Evolutionary conservation across 2,329 filamentous ascomycete genomes (phyloP), one percentile per base, ranked within the genome.

Genomic region (Aschersonia sp.): DNA sequence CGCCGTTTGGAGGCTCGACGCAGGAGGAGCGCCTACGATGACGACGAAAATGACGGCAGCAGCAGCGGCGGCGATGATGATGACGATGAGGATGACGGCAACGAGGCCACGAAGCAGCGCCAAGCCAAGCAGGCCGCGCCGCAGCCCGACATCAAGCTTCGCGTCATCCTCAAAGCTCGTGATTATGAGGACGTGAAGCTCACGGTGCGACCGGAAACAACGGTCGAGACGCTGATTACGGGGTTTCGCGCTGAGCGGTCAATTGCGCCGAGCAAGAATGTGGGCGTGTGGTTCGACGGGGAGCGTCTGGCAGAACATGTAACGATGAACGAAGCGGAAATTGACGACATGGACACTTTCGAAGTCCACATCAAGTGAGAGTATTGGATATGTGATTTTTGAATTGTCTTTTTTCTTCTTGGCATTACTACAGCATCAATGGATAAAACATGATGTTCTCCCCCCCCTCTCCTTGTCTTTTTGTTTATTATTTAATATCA

Each of bases 201-300:
- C 39, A 70, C 64, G n/a, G 71, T 75, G 2, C 66, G 68, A 32
- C 61, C 66, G 47, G 70, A 72, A 45, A 87, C 79, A 1, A 72
- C 68, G 2, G 70, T 88, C 30, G 71, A 70, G 32, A 78, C 75
- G 47, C 70, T 94, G 46, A 66, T 84, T 14, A 68, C 66, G 40
- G 74, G 71, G 4, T 90, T 84, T 59, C 73, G 77, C 45, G 67
- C 67, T 39, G 66, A 72, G 53, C 71, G 74, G 32, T 55, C 67
- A 0, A 60, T 89, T 14, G 62, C 66, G 0, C 58, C 65, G 1
- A 71, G 73, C 5, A 73, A 70, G 53, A 62, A 71, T 0, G 65
- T 92, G 4, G 71, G 72, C 39, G 66, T 94, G 9, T 69, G 73
- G 54, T 89, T 87, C 62, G 87, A 94, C 55, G 87, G 87, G 11